Percentiles rank a stretch among this genome's conserved stretches.
phyloP scores from a whole-genome alignment of 176 grass and related monocot species.

The Metroxylon sagu region DNA sequence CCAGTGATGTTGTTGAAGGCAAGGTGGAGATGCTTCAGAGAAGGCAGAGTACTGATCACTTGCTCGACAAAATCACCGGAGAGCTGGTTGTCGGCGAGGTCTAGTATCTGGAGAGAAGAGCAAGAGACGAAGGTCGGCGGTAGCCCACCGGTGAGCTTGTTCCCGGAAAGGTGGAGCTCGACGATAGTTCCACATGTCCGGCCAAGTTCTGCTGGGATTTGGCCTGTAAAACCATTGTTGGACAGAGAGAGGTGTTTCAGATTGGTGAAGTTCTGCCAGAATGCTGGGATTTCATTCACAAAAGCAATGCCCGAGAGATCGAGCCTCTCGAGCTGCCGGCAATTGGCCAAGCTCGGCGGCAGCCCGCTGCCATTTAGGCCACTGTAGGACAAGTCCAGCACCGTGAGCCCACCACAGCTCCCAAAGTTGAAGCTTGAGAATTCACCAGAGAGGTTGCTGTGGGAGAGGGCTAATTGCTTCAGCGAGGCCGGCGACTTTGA shows the following conservation, averaged over 20 bases:
- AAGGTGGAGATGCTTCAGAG: conserved; percentile 48
- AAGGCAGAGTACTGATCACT: conserved; percentile 57
- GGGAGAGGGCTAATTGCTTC: conserved; percentile 41
- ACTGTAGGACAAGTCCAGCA: conserved; percentile 67
- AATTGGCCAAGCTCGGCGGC: conserved; percentile 41
- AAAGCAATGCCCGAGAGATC: conserved; percentile 69
- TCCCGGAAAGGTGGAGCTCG: conserved; percentile 52
- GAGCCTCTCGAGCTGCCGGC: conserved; percentile 40
- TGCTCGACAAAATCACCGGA: conserved; percentile 51
- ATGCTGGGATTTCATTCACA: conserved; percentile 36
- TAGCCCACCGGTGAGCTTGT: conserved; percentile 45
- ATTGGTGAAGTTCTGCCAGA: conserved; percentile 30
- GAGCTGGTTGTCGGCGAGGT: conserved; percentile 64
- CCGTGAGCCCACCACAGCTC: conserved; percentile 39
- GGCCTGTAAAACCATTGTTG: conserved; percentile 38
- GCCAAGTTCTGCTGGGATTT: conserved; percentile 52
- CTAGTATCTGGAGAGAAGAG: conserved; percentile 42
- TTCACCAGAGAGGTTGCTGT: conserved; percentile 75
- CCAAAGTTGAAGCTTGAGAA: conserved; percentile 59
- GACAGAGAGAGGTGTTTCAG: conserved; percentile 49
- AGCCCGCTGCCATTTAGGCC: conserved; percentile 28
- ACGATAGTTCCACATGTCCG: conserved; percentile 46
- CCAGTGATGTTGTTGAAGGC: conserved; percentile 84
- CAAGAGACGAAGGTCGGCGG: conserved; percentile 57
- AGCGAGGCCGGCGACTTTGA: conserved; percentile 31